These are phyloP conservation scores for Purshia tridentata DNA, from an alignment of 306 rosid species.

Conservation along the genomic window DNA sequence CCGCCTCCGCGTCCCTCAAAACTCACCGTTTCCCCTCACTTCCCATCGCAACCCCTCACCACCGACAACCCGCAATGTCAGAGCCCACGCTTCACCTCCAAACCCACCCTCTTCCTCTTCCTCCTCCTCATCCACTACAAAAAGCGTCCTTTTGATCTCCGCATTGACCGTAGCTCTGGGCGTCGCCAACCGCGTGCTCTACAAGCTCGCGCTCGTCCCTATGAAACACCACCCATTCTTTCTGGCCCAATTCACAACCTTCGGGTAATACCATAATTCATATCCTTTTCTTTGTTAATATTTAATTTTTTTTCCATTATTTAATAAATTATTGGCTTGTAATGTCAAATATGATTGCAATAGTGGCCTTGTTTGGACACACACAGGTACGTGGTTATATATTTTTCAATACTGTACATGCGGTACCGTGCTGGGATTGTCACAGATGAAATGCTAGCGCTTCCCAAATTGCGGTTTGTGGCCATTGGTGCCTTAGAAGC, in stretches of 20 bases:
- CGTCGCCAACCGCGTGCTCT: constrained; percentile 77
- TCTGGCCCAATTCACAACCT: constrained; percentile 78
- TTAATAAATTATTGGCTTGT: background rate
- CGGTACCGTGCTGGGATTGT: constrained; percentile 72
- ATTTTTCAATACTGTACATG: constrained; percentile 53
- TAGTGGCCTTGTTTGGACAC: constrained; percentile 16
- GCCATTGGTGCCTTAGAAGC: constrained; percentile 80
- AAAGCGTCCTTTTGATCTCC: constrained; percentile 40
- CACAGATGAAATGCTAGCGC: constrained; percentile 68
- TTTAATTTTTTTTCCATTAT: background rate
- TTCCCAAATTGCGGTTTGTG: constrained; percentile 65
- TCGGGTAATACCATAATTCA: constrained; percentile 44
- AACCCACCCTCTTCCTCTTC: constrained; percentile 16
- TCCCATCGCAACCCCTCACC: constrained; percentile 24
- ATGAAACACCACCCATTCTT: constrained; percentile 78
- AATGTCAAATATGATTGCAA: background rate
- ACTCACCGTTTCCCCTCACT: constrained; percentile 23
- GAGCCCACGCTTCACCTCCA: constrained; percentile 45
- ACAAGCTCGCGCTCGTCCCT: constrained; percentile 87
- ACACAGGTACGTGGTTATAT: constrained; percentile 65
- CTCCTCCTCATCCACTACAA: constrained; percentile 24
- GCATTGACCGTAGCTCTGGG: constrained; percentile 46
- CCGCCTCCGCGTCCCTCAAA: constrained; percentile 9
- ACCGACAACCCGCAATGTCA: constrained; percentile 13
- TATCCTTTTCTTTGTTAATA: background rate